Evolutionary conservation across 2,329 filamentous ascomycete species (phyloP), one percentile per base, ranked within the genome.

Genomic region (Pyrenochaeta sp.): DNA sequence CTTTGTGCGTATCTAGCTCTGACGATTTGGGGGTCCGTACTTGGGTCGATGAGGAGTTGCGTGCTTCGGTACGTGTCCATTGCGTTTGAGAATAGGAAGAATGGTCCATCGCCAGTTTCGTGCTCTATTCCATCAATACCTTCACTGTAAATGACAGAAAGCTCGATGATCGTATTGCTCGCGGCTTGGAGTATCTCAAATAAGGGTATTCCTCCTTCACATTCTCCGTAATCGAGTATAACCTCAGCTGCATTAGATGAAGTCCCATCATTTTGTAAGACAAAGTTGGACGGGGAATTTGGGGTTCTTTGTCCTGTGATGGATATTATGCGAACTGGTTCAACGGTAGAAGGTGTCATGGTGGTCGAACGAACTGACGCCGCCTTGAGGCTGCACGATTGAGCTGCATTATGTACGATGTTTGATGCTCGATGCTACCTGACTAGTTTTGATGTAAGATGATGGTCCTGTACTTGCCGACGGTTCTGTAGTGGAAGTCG

Each of bases 51-150:
- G 7, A 22, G 26, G 3, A 48, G 17, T 9, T n/a, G 15, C 3
- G 46, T 49, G 7, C 15, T 44, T 14, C 46, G 40, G 15, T 44
- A 44, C 15, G 41, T 44, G 23, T 49, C 46, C 46, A 49, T 49
- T 3, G 46, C 46, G 17, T 49, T 49, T 14, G 46, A 49, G 23
- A 49, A 44, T 9, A 49, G 28, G 27, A 49, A 49, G 28, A 49
- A 49, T 8, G 46, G 46, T 2, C 46, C 46, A 17, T 49, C 46
- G 9, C 46, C 46, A 15, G 36, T 35, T n/a, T 39, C 23, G 30
- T 41, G 41, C 13, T 49, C 41, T 4, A 49, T 44, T 11, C 46
- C 46, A 7, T 49, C 46, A 10, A 49, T 34, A 9, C 36, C 41
- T 31, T 49, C 46, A 19, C 41, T 49, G 23, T 49, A 49, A 9